Evolutionary conservation across 257 asterid genomes (phyloP), one percentile per base, ranked within the genome.

Genomic region (Avicennia marina): DNA sequence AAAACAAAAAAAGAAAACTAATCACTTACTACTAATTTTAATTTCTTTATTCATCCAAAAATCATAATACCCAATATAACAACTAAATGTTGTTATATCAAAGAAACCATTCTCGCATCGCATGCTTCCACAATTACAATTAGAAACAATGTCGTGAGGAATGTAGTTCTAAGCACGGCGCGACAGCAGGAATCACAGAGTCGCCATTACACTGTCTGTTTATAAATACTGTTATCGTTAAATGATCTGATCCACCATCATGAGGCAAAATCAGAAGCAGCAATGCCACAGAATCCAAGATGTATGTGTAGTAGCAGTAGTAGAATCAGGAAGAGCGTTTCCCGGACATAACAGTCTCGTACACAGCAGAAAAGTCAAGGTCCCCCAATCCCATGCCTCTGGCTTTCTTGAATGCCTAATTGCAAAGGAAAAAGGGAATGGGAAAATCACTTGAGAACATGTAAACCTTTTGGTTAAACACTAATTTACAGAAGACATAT

Each of bases 281-380:
- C 38, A 11, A 21, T 12, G 46, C 15, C 47, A 44, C 31, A 24
- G 29, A 43, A 15, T 32, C 22, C 43, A 34, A 54, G 49, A 43
- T 44, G 16, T 55, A 56, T 20, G 44, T 20, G 20, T 22, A 11
- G 44, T 21, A 27, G 56, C 52, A 22, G 49, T 12, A 36, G 41
- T 7, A 18, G 2, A 2, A 43, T 70, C 75, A 78, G 26, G 77
- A 11, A 39, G 71, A 75, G 51, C 73, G 62, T 63, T 71, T 71
- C 55, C 70, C 50, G 38, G 69, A 65, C 60, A 72, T 66, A 53
- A 81, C 53, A 27, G 88, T 83, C 69, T 88, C 84, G 45, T 77
- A 73, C 64, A 88, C 98, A 51, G 95, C 95, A 27, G 96, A 91
- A 65, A 91, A 91, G 74, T 91, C 98, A 2, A 72, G 84, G 71